Evolutionary conservation across 306 rosid genomes (phyloP), one percentile per base, ranked within the genome.

Genomic region (Lablab purpureus): DNA sequence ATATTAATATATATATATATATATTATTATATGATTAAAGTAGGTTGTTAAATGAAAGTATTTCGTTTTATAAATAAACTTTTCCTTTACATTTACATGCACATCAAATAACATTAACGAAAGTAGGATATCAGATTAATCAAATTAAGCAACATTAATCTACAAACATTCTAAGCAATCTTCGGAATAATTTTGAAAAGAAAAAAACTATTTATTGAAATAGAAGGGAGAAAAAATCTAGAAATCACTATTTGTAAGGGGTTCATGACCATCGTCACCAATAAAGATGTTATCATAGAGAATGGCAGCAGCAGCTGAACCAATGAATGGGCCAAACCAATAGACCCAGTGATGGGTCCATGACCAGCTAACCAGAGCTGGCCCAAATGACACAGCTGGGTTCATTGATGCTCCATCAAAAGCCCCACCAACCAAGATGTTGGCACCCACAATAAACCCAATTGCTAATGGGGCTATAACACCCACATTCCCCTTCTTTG

Each of bases 371-470:
- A 88, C 87, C 18, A 91, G 51, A 5, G 91, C 87, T 6, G 92
- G 92, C 5, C 84, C 84, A 64, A 80, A 80, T 0, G 59, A 72
- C 27, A 72, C 79, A 23, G 74, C 79, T 47, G 36, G 95, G 84
- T 90, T 88, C 90, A 90, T 88, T 25, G 91, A 88, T 52, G 92
- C 94, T 13, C 94, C 97, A 67, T 91, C 97, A 70, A 91, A 91
- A 12, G 89, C 85, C 58, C 94, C 94, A 10, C 97, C 97, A 47
- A 62, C 94, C 64, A 86, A 85, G n/a, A 91, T 91, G 82, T 89
- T 91, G 9, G 97, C 97, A 5, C 84, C 87, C 30, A 83, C 77
- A 9, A 69, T 9, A 4, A 45, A 49, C 59, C 73, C 81, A 68
- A 79, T 83, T 79, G 77, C 78, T 67, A 91, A 23, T 17, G 94